These are phyloP conservation scores for Macrophomina phaseolina DNA, from an alignment of 2,329 filamentous ascomycete genomes.

Conservation along the genomic window DNA sequence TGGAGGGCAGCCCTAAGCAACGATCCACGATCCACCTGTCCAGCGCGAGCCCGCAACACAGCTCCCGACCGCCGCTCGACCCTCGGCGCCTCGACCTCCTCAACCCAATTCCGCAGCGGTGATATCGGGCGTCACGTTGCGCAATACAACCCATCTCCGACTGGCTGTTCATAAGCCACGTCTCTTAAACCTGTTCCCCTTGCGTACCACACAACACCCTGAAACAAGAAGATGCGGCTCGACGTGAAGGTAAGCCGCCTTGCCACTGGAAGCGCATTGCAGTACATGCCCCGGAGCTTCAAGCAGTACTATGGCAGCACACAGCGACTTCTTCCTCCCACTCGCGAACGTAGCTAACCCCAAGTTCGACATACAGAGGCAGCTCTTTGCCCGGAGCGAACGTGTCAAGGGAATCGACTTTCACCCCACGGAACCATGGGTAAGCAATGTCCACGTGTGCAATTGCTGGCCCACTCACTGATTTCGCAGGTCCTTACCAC, in stretches of 20 bases:
- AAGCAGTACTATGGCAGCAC: constrained; percentile 12
- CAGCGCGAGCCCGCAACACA: constrained; percentile 17
- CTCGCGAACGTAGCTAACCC: constrained; percentile 44
- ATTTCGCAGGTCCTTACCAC: constrained; percentile 76
- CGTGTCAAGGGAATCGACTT: constrained; percentile 95
- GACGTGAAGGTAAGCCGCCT: constrained; percentile 50
- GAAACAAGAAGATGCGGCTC: constrained; percentile 47
- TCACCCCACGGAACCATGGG: constrained; percentile 95
- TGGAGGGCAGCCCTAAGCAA: constrained; percentile 11
- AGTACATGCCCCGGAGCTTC: constrained; percentile 7
- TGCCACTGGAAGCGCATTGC: constrained; percentile 3
- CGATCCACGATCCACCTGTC: constrained; percentile 21
- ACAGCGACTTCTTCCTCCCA: constrained; percentile 1
- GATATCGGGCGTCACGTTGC: constrained; percentile 17
- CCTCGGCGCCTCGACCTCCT: neutral
- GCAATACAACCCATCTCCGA: constrained; percentile 29
- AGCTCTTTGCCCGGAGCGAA: constrained; percentile 88
- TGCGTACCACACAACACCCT: constrained; percentile 33
- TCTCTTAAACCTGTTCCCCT: constrained; percentile 42
- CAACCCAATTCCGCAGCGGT: constrained; percentile 7
- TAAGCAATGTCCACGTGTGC: constrained; percentile 47
- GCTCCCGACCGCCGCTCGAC: constrained; percentile 5
- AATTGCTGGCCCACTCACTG: constrained; percentile 31
- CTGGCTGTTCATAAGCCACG: constrained; percentile 48
- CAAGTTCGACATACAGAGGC: constrained; percentile 63